A percentile compares a stretch with the other conserved stretches of the same genome.
phyloP scores from a whole-genome alignment of 2,329 filamentous ascomycete species.

The Stachybotrys chlorohalonatus region DNA sequence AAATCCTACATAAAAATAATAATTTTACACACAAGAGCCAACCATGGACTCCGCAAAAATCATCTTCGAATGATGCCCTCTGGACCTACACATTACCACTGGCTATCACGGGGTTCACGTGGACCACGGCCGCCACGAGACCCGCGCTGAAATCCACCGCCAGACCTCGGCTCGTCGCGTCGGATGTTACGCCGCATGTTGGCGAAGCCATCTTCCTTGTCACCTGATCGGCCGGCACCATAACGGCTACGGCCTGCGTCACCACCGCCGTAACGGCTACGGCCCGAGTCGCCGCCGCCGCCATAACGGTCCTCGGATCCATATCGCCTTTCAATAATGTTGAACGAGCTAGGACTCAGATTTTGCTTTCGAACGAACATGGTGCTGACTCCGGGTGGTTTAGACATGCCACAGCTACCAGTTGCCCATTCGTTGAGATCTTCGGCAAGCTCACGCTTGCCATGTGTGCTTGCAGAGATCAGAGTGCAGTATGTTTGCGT shows the following conservation, averaged over 20 bases:
- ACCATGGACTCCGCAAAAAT: no score
- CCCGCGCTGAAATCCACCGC: background rate
- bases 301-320: no score
- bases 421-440: constrained; percentile 45
- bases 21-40: no score
- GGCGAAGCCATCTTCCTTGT: constrained; percentile 7
- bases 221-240: background rate
- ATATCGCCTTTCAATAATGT: constrained; percentile 11
- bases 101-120: no score
- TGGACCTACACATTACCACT: no score
- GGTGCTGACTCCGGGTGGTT: constrained; percentile 31
- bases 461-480: constrained; percentile 40
- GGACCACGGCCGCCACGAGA: constrained; percentile 6
- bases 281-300: constrained; percentile 4
- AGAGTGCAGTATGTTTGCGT: constrained; percentile 44
- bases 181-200: constrained; percentile 4
- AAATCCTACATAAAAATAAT: background rate
- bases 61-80: no score
- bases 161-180: constrained; percentile 5
- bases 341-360: constrained; percentile 22
- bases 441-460: constrained; percentile 30
- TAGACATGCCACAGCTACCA: constrained; percentile 40
- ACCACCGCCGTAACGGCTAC: constrained; percentile 3
- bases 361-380: constrained; percentile 16
- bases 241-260: background rate